Base-by-base conservation (phyloP, 73 alveolate genomes). In the Paramecium sexaurelia region DNA sequence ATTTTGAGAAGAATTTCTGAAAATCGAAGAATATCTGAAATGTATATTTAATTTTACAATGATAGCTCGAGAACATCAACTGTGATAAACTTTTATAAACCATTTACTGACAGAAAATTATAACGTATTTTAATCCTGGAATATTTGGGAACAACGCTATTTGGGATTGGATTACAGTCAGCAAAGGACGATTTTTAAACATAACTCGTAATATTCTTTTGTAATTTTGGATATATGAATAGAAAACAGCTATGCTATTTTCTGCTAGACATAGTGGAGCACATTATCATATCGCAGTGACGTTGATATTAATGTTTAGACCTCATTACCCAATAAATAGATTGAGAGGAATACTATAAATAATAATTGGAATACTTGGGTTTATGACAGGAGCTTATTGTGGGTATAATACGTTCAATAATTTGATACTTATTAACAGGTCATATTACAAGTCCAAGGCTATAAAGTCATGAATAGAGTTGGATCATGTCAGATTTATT, bases 221-320 rank as follows among this genome's bases (percentile, higher is more conserved):
- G 90, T 78, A 78, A 78, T 5, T 17, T 5, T 51, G 5, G 15
- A 51, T 13, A 3, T 4, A 7, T 41, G 7, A 39, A 8, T 78
- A 45, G 45, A 78, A 9, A 22, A 19, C 10, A 78, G 90, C 90
- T 1, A 78, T 78, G 68, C 32, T 78, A 17, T 41, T 78, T 78
- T 78, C 90, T 41, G 43, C 47, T 5, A 78, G 73, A 78, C 90
- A 78, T 78, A 41, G 75, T 39, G 90, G 90, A 24, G 90, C 90
- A 9, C 73, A 78, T 41, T 78, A 78, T 33, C 90, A 78, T 20
- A 20, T 78, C 6, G 90, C 75, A 9, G 90, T 78, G 45, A 78
- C 90, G 5, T 61, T 78, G 26, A 78, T 78, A 29, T 78, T 78
- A 33, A 78, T 78, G 90, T 78, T 40, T 78, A 32, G 90, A 15